Percentiles rank a stretch among this genome's conserved stretches.
These are phyloP conservation scores for Plasmodium ovale DNA, from an alignment of 169 alveolate species.

Conservation along the genomic window DNA sequence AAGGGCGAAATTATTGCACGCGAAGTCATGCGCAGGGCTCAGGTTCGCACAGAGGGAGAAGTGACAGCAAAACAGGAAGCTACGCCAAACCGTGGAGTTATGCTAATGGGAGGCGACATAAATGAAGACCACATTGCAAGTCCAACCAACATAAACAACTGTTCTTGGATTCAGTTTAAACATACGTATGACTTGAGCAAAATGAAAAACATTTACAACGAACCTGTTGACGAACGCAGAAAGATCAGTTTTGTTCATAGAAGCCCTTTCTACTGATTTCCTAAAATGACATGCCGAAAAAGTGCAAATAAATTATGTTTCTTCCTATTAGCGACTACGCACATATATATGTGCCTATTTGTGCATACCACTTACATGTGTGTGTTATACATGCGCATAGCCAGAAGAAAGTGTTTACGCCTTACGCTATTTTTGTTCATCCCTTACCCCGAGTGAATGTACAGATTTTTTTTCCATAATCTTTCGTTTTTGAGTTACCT, in stretches of 20 bases:
- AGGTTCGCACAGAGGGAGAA: neutral
- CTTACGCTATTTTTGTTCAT: too few relatives aligned
- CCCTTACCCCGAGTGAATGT: neutral
- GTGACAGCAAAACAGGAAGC: neutral
- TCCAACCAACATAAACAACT: neutral
- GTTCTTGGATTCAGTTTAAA: slow-evolving; percentile 2
- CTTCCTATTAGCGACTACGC: neutral
- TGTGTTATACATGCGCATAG: too few relatives aligned
- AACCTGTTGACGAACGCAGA: neutral
- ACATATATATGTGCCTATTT: neutral
- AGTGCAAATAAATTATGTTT: too few relatives aligned
- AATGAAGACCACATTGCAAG: neutral
- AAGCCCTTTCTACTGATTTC: slow-evolving; percentile 22
- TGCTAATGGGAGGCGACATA: neutral
- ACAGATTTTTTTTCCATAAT: neutral
- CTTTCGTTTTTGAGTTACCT: too few relatives aligned
- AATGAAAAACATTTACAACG: slow-evolving; percentile 47
- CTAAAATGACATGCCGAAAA: too few relatives aligned
- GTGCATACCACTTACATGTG: neutral
- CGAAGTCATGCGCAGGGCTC: neutral
- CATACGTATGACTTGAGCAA: slow-evolving; percentile 8
- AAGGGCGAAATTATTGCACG: neutral
- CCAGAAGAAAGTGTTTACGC: too few relatives aligned
- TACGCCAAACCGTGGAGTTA: neutral
- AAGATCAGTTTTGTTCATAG: slow-evolving; percentile 35